Conservation (phyloP, 75 land plant genomes). For the Ceratopteris richardii region DNA sequence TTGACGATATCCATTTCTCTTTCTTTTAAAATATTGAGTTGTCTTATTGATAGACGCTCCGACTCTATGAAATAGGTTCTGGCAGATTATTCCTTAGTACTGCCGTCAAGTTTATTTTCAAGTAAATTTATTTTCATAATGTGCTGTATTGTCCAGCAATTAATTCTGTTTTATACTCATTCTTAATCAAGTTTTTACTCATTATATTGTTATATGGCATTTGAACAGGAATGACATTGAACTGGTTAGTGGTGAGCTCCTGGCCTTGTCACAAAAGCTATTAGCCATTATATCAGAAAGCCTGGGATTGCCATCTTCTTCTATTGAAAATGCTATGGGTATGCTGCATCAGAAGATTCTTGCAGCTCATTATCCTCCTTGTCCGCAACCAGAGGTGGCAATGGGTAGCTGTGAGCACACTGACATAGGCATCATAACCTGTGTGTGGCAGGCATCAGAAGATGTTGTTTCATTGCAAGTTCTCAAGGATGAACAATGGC, state of each 20-base stretch:
- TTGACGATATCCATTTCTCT: too few relatives aligned
- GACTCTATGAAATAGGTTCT: too few relatives aligned
- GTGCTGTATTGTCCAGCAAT: too few relatives aligned
- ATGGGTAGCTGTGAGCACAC: slow-evolving; percentile 39
- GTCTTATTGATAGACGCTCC: too few relatives aligned
- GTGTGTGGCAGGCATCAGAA: slow-evolving; percentile 33
- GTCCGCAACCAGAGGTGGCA: slow-evolving; percentile 47
- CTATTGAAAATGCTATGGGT: slow-evolving; percentile 2
- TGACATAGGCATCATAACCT: slow-evolving; percentile 42
- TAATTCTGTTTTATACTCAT: too few relatives aligned
- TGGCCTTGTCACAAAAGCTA: not conserved
- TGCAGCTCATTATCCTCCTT: slow-evolving; percentile 46
- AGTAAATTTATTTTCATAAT: too few relatives aligned
- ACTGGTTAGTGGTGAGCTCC: not conserved
- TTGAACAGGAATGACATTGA: slow-evolving; percentile 1
- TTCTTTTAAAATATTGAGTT: too few relatives aligned
- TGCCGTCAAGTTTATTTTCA: too few relatives aligned
- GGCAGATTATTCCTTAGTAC: too few relatives aligned
- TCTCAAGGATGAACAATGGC: slow-evolving; percentile 26
- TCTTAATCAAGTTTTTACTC: too few relatives aligned
- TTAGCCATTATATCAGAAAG: slow-evolving; percentile 6
- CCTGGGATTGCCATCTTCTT: slow-evolving; percentile 10
- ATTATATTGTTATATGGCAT: too few relatives aligned
- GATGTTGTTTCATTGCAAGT: slow-evolving; percentile 41
- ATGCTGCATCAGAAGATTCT: slow-evolving; percentile 12